Base-by-base conservation (phyloP, 2,329 filamentous ascomycete genomes). In the Dactylonectria estremocensis region DNA sequence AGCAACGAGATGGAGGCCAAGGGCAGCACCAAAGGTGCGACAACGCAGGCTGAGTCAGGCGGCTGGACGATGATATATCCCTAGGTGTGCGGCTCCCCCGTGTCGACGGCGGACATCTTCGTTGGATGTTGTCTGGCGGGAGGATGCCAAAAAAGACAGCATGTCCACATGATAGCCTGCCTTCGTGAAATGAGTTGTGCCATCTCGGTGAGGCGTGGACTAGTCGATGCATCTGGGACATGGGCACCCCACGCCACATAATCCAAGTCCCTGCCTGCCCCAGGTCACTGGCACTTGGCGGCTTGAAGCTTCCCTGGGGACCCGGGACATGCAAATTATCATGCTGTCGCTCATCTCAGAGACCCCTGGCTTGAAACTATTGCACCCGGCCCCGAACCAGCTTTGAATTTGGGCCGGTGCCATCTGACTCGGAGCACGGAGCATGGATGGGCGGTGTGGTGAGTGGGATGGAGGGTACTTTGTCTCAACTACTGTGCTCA, bases 131-230 rank as follows among this genome's bases (percentile, higher is more conserved):
- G 53, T 18, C 33, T 43, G 48, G 68, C 61, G 67, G 67, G 60
- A 59, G 68, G 63, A 69, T 52, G 49, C 14, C 9, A 59, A 61
- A 62, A 62, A 64, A 69, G 65, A 64, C 58, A 70, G 28, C 59
- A 61, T 63, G 61, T 63, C 70, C 66, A 70, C 68, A 70, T 68
- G 60, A 72, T 64, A 45, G 59, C 31, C 49, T 68, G 59, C 31
- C 49, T 68, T 55, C 59, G 65, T 66, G 28, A 73, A 63, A 65
- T 61, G 60, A 71, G 58, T 53, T 61, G 43, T 61, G 57, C 49
- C 61, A 56, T 71, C 66, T 74, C 69, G 71, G 69, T 74, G 73
- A 74, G 56, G 64, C 46, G 59, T 50, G 48, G 40, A 33, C 55
- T 61, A 56, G 67, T 53, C 35, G 50, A 60, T 49, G 54, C 40